Conservation (phyloP, 805 yeast genomes). For the Cyberlindnera veronae region DNA sequence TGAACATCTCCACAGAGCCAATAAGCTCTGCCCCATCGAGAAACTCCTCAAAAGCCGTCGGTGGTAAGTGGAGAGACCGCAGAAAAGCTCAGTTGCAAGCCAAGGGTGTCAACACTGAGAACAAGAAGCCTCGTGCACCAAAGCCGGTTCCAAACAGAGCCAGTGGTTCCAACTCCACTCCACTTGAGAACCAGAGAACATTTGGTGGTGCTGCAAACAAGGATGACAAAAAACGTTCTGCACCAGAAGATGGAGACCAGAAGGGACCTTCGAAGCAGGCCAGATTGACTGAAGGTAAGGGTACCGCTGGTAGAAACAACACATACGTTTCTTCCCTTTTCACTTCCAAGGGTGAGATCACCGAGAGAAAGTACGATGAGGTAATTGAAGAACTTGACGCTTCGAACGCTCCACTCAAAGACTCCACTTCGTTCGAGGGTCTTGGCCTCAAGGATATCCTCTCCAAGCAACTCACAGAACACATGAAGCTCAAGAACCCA, state of each 20-base stretch:
- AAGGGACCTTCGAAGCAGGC: conserved; percentile 34
- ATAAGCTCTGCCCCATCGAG: conserved; percentile 19
- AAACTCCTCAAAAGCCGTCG: conserved; percentile 33
- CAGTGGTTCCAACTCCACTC: conserved; percentile 12
- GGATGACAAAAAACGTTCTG: conserved; percentile 18
- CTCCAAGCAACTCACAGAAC: conserved; percentile 49
- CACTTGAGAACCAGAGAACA: conserved; percentile 7
- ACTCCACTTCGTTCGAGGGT: conserved; percentile 65
- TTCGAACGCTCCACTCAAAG: conserved; percentile 81
- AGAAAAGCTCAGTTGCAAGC: conserved; percentile 38
- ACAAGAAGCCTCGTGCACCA: no score
- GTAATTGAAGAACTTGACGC: conserved; percentile 40
- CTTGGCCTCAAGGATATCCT: conserved; percentile 62
- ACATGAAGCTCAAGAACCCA: conserved; percentile 59
- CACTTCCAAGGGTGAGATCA: conserved; percentile 58
- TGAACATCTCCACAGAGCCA: conserved; percentile 67
- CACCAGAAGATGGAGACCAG: conserved; percentile 6
- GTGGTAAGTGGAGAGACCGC: conserved; percentile 84
- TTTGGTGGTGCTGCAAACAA: background rate
- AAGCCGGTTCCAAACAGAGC: no score
- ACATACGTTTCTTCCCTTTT: conserved; percentile 85
- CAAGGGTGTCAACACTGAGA: conserved; percentile 21
- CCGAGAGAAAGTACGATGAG: conserved; percentile 37
- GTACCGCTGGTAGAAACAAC: conserved; percentile 49
- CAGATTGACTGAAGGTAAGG: conserved; percentile 45